Evolutionary conservation across 164 flowering plant species (phyloP).

Genomic region (Tinospora cordifolia): DNA sequence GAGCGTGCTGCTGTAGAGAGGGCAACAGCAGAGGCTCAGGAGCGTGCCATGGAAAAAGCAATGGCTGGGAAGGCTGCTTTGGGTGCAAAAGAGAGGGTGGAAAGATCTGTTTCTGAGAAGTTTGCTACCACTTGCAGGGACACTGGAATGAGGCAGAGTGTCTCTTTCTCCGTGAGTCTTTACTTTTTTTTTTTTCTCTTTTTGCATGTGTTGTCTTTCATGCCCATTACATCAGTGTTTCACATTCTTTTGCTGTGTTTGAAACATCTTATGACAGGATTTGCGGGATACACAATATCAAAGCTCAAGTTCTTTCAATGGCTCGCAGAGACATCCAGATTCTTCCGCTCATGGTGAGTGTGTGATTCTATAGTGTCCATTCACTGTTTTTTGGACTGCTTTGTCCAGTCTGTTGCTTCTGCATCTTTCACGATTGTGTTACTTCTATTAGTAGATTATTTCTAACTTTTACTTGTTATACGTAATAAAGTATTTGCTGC

Average conservation of each 20-base stretch:
- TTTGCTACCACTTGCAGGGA: slow-evolving; percentile 32
- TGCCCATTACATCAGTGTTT: slow-evolving; percentile 16
- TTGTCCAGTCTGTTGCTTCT: not conserved
- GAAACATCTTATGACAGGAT: slow-evolving; percentile 13
- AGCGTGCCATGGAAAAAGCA: slow-evolving; percentile 75
- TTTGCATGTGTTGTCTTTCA: not conserved
- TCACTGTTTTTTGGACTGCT: not conserved
- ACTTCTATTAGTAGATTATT: slow-evolving; percentile 8
- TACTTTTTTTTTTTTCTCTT: not conserved
- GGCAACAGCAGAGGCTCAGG: slow-evolving; percentile 80
- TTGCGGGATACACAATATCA: slow-evolving; percentile 30
- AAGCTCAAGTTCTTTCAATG: slow-evolving; percentile 29
- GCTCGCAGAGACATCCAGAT: slow-evolving; percentile 27
- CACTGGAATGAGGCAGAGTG: slow-evolving; percentile 32
- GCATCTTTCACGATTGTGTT: not conserved
- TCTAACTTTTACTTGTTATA: slow-evolving; percentile 10
- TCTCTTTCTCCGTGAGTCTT: slow-evolving; percentile 37
- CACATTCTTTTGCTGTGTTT: not conserved
- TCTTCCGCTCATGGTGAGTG: slow-evolving; percentile 33
- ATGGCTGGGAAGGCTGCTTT: slow-evolving; percentile 43
- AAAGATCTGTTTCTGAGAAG: slow-evolving; percentile 39
- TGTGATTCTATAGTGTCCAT: slow-evolving; percentile 9
- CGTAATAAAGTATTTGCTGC: slow-evolving; percentile 19
- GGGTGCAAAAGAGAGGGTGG: slow-evolving; percentile 34
- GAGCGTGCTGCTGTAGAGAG: slow-evolving; percentile 91